Conservation (phyloP, 768 basidiomycete genomes). For the Agrocybe chaxingu region DNA sequence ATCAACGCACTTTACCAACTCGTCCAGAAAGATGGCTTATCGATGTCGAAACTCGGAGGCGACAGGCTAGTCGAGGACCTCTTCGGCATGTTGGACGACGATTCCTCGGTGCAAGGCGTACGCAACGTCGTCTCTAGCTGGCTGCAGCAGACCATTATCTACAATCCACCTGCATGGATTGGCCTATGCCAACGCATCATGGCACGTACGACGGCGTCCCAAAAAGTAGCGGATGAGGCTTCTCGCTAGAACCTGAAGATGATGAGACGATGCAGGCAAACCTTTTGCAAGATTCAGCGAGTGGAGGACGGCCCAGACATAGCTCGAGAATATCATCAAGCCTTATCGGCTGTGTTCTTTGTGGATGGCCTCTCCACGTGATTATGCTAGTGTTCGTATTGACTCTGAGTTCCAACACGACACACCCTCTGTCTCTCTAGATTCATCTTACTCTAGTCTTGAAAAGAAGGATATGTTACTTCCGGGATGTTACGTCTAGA, state of each 20-base stretch:
- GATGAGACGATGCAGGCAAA: conserved; percentile 87
- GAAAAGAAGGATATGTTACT: conserved; percentile 82
- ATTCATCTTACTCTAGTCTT: conserved; percentile 81
- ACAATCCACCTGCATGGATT: conserved; percentile 97
- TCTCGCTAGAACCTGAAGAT: conserved; percentile 60
- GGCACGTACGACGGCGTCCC: conserved; percentile 86
- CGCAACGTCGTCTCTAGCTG: too few species aligned
- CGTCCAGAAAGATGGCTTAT: conserved; percentile 89
- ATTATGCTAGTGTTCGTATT: conserved; percentile 87
- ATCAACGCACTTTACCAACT: conserved; percentile 97
- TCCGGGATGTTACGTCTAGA: conserved; percentile 54
- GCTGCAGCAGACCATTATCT: conserved; percentile 89
- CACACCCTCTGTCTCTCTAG: conserved; percentile 67
- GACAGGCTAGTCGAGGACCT: too few species aligned
- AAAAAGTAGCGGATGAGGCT: conserved; percentile 65
- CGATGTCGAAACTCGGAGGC: conserved; percentile 87
- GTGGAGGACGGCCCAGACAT: conserved; percentile 51
- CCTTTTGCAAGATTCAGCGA: conserved; percentile 34
- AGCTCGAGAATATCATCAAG: conserved; percentile 77
- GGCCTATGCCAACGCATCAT: conserved; percentile 97
- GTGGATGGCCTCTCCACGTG: conserved; percentile 86
- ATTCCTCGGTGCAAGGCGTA: conserved; percentile 86
- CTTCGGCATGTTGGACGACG: conserved; percentile 91
- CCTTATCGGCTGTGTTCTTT: conserved; percentile 80
- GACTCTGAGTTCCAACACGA: conserved; percentile 87